Base-by-base conservation (phyloP, 139 green algal species). In the Nannochloris sp. region DNA sequence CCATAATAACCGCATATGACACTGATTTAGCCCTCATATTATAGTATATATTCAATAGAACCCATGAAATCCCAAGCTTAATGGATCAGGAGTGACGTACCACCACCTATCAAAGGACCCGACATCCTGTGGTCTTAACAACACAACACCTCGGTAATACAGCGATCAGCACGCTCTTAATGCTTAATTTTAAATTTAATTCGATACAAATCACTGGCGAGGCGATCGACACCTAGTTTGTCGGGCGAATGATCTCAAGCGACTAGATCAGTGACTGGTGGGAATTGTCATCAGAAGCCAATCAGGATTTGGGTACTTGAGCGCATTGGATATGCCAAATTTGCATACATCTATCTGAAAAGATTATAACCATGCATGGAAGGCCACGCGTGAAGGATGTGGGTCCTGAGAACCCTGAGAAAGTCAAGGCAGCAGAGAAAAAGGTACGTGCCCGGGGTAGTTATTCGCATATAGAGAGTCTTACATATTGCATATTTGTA, bases 301-400 rank as follows among this genome's bases (percentile, higher is more conserved):
- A 40, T 13, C 33, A 40, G 8, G 20, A 23, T 23, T 23, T 23
- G 20, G 11, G 33, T 0, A 8, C 9, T 40, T 1, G 9, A 8
- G 33, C 33, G 33, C 33, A 40, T 8, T 12, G 33, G 5, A 40
- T 40, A 11, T 8, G 3, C 9, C 33, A 40, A 3, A 2, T 40
- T 2, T 13, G 3, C 11, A 13, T 12, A 40, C 8, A 40, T 11
- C 9, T 40, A 40, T 40, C 8, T 40, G 33, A 40, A 40, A 40
- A 40, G 8, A 40, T 40, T 40, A 8, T 40, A 12, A 40, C 3
- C 14, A 78, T 78, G 71, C 71, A 78, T 59, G 71, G 71, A 51
- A 46, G 64, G 6, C 71, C 71, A 14, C 29, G 71, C 11, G 20
- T 60, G 5, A 78, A 78, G 28, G 70, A 64, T 31, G 12, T 40